These are phyloP conservation scores for Solanum rostratum DNA, from an alignment of 257 asterid genomes.

Conservation along the genomic window DNA sequence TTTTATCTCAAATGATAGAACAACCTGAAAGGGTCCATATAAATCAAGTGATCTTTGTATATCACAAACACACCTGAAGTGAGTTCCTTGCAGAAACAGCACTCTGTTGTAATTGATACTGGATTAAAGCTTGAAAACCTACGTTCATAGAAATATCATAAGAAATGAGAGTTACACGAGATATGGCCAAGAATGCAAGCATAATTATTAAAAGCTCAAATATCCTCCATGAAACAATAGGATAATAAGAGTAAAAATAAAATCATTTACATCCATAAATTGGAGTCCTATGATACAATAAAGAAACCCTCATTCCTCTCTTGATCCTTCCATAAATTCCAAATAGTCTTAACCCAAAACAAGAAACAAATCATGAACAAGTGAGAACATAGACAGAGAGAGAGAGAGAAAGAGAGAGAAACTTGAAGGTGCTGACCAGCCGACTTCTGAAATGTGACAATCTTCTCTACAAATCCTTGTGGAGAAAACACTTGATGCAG, in stretches of 20 bases:
- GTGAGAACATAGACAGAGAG: constrained; percentile 28
- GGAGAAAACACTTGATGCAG: constrained; percentile 99
- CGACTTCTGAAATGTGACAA: constrained; percentile 99
- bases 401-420: constrained; percentile 26
- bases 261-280: neutral
- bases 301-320: neutral
- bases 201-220: neutral
- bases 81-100: constrained; percentile 80
- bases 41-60: neutral
- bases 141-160: constrained; percentile 9
- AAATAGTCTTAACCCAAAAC: neutral
- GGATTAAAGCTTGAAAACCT: constrained; percentile 97
- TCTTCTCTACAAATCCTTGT: constrained; percentile 98
- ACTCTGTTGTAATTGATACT: constrained; percentile 63
- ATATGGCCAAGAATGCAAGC: neutral
- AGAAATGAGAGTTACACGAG: neutral
- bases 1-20: neutral
- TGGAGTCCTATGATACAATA: neutral
- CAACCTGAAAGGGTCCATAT: neutral
- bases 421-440: constrained; percentile 97
- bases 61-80: constrained; percentile 49
- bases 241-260: neutral
- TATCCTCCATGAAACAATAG: neutral
- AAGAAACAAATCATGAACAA: constrained; percentile 25
- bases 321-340: neutral